Base-by-base conservation (phyloP, 2,329 filamentous ascomycete species). In the Scedosporium dehoogii region DNA sequence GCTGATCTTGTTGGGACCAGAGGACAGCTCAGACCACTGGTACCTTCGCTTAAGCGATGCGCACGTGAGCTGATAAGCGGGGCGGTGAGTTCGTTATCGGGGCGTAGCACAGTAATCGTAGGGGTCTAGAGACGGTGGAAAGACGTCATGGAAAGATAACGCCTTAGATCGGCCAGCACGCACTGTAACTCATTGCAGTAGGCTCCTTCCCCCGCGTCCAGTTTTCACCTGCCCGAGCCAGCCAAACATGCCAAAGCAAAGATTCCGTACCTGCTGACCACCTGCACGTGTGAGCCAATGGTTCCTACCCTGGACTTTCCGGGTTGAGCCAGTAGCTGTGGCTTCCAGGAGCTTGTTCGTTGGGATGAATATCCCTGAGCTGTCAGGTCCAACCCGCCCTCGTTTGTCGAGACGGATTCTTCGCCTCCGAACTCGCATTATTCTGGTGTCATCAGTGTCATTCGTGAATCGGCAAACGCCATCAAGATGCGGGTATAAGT, bases 61-160 rank as follows among this genome's bases (percentile, higher is more conserved):
- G 48, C 60, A 62, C 60, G 60, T 62, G 60, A 62, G 51, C n/a
- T 9, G 10, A 44, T 44, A 58, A 62, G 60, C 60, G 60, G 60
- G 46, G 60, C 27, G 29, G 14, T 25, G 51, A 23, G n/a, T 7
- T 23, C 5, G 23, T 9, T 62, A 59, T 59, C 33, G 57, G 51
- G 51, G 51, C 23, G 16, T 7, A 1, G 29, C 44, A 60, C 42
- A 29, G 58, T 25, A 42, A 25, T 16, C 53, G 42, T 29, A 58
- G 33, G 21, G 21, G 46, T 27, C 6, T 3, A 25, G 29, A 53
- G 10, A 41, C n/a, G n/a, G 33, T 58, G 23, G 4, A 27, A 57
- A 51, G 60, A 62, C 60, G 60, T 62, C 60, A 62, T 62, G 16
- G 21, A n/a, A 59, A 55, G 51, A 55, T 55, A 55, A 55, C 51